These are phyloP conservation scores for Colletotrichum somersetense DNA, from an alignment of 2,329 filamentous ascomycete species.

Conservation along the genomic window DNA sequence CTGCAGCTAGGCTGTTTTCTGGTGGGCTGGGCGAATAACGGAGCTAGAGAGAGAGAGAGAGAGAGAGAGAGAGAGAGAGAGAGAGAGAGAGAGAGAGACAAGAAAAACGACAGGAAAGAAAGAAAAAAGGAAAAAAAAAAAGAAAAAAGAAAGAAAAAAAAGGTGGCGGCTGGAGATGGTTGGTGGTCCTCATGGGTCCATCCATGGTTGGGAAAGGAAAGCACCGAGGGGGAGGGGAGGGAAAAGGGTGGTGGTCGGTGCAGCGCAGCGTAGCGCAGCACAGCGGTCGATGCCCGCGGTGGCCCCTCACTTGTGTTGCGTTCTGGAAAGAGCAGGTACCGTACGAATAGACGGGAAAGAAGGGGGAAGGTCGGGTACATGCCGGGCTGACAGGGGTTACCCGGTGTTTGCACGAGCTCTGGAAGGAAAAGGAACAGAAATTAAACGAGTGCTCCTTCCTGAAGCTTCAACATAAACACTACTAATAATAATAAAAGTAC, in stretches of 20 bases:
- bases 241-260: constrained; percentile 36
- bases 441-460: background rate
- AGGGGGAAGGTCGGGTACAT: constrained; percentile 25
- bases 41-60: background rate
- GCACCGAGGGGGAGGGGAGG: background rate
- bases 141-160: background rate
- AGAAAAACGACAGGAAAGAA: background rate
- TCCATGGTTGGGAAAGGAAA: constrained; percentile 25
- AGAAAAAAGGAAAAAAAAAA: background rate
- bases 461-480: background rate
- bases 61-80: too few relatives aligned
- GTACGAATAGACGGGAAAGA: background rate
- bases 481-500: background rate
- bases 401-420: constrained; percentile 28
- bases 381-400: constrained; percentile 21
- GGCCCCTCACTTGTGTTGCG: constrained; percentile 23
- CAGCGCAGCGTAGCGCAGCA: constrained; percentile 22
- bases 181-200: background rate
- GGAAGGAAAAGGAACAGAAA: constrained; percentile 7
- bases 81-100: too few relatives aligned
- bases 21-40: constrained; percentile 9
- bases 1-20: constrained; percentile 11
- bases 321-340: constrained; percentile 19
- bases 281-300: constrained; percentile 9
- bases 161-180: constrained; percentile 21